Percentiles rank a stretch among this genome's conserved stretches.
Evolutionary conservation across 2,329 filamentous ascomycete species (phyloP).

Genomic region (Penicillium brasilianum): DNA sequence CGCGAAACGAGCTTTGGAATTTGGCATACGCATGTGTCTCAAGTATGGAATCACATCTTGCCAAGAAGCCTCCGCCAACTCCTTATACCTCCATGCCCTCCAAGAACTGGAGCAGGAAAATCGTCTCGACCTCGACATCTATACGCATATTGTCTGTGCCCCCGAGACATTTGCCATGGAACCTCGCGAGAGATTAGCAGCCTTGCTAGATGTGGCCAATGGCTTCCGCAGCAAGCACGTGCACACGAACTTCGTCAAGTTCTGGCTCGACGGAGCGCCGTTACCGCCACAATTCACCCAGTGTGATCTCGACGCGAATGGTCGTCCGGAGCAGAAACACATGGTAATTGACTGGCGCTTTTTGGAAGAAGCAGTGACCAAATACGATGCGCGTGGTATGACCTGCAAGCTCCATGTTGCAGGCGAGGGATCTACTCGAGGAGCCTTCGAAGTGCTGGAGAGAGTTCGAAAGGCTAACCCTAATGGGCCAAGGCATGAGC

Average conservation of each 20-base stretch:
- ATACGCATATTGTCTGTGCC: slow-evolving; percentile 32
- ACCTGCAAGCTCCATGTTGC: slow-evolving; percentile 44
- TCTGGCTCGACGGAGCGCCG: slow-evolving; percentile 41
- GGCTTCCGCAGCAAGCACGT: slow-evolving; percentile 35
- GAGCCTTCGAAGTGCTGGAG: background rate
- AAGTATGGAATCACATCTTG: background rate
- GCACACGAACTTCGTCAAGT: slow-evolving; percentile 41
- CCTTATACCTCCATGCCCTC: background rate
- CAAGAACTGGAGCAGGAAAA: background rate
- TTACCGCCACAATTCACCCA: background rate
- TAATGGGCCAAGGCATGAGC: background rate
- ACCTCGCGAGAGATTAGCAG: slow-evolving; percentile 22
- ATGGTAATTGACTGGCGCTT: slow-evolving; percentile 23
- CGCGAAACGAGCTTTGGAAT: background rate
- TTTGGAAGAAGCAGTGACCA: slow-evolving; percentile 32
- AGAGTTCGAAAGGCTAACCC: background rate
- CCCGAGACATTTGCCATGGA: slow-evolving; percentile 34
- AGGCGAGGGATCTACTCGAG: slow-evolving; percentile 19
- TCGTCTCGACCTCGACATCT: slow-evolving; percentile 4
- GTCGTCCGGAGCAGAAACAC: slow-evolving; percentile 18
- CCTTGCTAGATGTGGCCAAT: slow-evolving; percentile 33
- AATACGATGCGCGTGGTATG: slow-evolving; percentile 38
- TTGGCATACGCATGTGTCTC: background rate
- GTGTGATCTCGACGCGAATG: background rate
- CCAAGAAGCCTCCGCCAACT: background rate